phyloP scores from a whole-genome alignment of 768 basidiomycete genomes.

The Sporobolomyces pararoseus region DNA sequence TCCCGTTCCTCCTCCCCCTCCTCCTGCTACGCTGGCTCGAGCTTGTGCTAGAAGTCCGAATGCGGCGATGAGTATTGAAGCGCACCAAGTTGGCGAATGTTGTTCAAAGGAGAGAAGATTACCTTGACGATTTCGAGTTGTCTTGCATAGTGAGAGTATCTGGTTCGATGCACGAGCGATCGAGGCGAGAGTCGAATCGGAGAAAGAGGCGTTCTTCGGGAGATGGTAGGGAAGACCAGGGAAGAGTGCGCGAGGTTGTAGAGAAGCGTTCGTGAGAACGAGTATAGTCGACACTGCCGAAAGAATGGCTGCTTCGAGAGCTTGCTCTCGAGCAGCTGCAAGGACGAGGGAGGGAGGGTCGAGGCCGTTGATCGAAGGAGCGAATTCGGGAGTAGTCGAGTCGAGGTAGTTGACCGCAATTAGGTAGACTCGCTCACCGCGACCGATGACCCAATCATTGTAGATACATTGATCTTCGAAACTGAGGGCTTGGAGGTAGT shows the following conservation, averaged over 20 bases:
- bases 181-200: not conserved
- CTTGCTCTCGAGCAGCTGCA: not conserved
- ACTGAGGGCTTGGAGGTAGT: not conserved
- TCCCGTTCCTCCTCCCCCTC: not conserved
- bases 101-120: not conserved
- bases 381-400: not conserved
- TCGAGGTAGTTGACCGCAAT: not conserved
- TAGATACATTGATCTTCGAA: not conserved
- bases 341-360: not conserved
- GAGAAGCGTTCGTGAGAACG: not conserved
- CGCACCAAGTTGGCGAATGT: not conserved
- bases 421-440: not conserved
- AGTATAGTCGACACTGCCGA: not conserved
- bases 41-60: slow-evolving; percentile 1
- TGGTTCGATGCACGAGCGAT: slow-evolving; percentile 1
- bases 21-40: not conserved
- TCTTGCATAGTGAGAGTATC: not conserved
- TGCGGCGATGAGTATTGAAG: not conserved
- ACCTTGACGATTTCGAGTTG: not conserved
- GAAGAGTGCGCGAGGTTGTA: not conserved
- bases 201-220: not conserved
- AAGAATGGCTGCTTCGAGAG: not conserved
- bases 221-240: not conserved
- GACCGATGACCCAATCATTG: not conserved
- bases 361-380: too few relatives aligned